Base-by-base conservation (phyloP, 1,139 yeast genomes). In the Pichia sp. region DNA sequence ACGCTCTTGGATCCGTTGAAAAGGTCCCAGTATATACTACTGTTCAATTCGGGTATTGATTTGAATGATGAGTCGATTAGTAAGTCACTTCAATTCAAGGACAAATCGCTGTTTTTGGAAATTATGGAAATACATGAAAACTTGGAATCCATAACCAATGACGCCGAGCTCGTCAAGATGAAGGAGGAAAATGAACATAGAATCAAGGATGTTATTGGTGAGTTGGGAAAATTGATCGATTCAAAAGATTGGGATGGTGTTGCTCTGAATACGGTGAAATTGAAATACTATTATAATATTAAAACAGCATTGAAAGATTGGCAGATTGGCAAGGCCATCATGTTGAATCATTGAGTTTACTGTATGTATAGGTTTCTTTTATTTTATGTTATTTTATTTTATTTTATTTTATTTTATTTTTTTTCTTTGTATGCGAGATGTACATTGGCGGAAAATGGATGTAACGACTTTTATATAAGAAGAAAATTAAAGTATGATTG, bases 261-360 rank as follows among this genome's bases (percentile, higher is more conserved):
- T 29, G 80, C 85, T 54, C 69, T 77, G 55, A 82, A 83, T 55
- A 85, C 95, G 1, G 80, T 89, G 31, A 77, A 79, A 58, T 70
- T 93, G 57, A 87, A 87, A 65, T 93, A 90, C 65, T 91, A 96
- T 96, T 77, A 76, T 47, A 90, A 87, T 64, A 81, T 91, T 44
- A 81, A 80, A 49, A 77, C 77, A 47, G 91, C 88, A 6, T 77
- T 90, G 46, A 80, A 79, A 60, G 91, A 87, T 49, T 85, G 93
- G 91, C 85, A 83, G 59, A 81, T 84, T 0, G 89, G 88, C 41
- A 79, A 80, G 63, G 81, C 84, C 5, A 80, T 84, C 4, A 79
- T 75, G 53, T 69, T 84, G 63, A 81, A 85, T 11, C 89, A 84
- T 65, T 83, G 62, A 65, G 11, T 11, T 13, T 5, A 2, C 14